Conservation (phyloP, 73 alveolate genomes). For the Tetrahymena malaccensis region DNA sequence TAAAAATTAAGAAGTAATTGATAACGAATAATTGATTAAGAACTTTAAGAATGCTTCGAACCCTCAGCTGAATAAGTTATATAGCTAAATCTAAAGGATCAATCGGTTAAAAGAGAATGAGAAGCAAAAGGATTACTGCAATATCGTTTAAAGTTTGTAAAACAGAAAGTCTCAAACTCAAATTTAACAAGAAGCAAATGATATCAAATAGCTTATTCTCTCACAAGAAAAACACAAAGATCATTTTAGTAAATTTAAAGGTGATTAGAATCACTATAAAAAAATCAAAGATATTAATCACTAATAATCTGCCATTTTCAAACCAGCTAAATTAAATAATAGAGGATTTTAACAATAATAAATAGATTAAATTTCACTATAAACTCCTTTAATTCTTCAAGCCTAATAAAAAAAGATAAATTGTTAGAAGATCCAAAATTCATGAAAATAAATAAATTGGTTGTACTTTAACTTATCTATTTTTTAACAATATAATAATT, state of each 20-base stretch:
- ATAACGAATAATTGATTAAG: neutral
- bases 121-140: neutral
- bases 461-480: too few relatives aligned
- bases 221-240: neutral
- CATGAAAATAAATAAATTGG: too few relatives aligned
- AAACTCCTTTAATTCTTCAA: too few relatives aligned
- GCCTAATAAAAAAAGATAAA: too few relatives aligned
- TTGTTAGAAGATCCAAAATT: too few relatives aligned
- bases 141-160: neutral
- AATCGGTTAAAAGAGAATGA: neutral
- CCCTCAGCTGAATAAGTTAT: neutral
- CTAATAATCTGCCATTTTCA: neutral
- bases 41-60: neutral
- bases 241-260: neutral
- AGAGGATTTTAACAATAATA: neutral
- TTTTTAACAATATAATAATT: too few relatives aligned
- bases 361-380: too few relatives aligned
- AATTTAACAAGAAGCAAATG: too few relatives aligned
- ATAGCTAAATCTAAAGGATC: neutral
- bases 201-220: too few relatives aligned
- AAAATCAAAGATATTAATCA: neutral
- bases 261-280: neutral
- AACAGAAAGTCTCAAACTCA: neutral
- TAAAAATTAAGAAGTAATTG: neutral
- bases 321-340: neutral